Base-by-base conservation (phyloP, 2,329 filamentous ascomycete species). In the Cephalotrichum gorgonifer region DNA sequence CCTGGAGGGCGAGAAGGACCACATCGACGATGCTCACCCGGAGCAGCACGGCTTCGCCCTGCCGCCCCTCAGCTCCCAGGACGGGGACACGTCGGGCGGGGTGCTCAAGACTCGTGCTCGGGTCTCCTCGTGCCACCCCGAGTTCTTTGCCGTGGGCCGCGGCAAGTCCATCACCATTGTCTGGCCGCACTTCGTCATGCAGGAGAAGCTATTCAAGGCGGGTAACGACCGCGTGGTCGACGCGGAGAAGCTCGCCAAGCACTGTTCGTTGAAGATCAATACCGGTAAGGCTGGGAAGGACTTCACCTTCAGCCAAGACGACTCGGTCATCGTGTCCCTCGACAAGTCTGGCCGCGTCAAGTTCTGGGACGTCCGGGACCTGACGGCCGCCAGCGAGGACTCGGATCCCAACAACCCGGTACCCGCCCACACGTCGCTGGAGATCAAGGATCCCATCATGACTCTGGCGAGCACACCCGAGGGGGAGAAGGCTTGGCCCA, bases 231-330 rank as follows among this genome's bases (percentile, higher is more conserved):
- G 79, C 41, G 71, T 82, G 48, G 88, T 95, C 53, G 86, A 96
- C 62, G 93, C 87, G 0, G 89, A 95, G 62, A 86, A 82, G 60
- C 88, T 95, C 54, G 79, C 93, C 55, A 83, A 84, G 61, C 85
- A 96, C 62, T 90, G 87, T 60, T 86, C 86, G 44, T 73, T 97
- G 55, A 94, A 90, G 68, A 95, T 98, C 66, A 88, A 91, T 57
- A 97, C 90, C 53, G 93, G 91, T 57, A 98, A 98, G 72, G 91
- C 93, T 55, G 93, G 90, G 54, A 98, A 98, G 67, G 93, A 98
- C 64, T 98, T 98, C 64, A 86, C 84, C 43, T 98, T 98, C 69
- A 96, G 91, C 65, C 90, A 95, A 64, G 93, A 98, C 64, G 93
- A 98, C 64, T 87, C 85, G 2, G 83, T 91, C 38, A 88, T 98